Base-by-base conservation (phyloP, 805 yeast genomes). In the Myxozyma neotropica region DNA sequence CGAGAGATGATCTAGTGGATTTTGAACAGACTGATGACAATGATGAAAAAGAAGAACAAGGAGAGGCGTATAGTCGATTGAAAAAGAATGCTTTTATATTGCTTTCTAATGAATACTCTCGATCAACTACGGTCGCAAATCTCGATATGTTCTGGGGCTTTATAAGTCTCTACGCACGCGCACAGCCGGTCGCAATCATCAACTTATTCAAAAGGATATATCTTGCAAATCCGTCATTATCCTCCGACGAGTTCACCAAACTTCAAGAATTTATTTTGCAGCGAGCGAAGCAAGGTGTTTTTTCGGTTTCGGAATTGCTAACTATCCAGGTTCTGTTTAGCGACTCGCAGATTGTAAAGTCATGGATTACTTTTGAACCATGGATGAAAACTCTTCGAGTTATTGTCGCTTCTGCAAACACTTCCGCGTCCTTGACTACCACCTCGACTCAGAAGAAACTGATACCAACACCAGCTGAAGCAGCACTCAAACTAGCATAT, bases 61-160 rank as follows among this genome's bases (percentile, higher is more conserved):
- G 43, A 26, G 53, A 48, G 23, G 21, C 5, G 23, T 15, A 3
- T 3, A n/a, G 15, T 8, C 26, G 36, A 17, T 45, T 60, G 17
- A 47, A 54, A 24, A 17, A 40, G 17, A 40, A 49, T 38, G 65
- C 58, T 13, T 61, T 44, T 31, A 15, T 38, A 43, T 58, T 61
- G 53, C 53, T 61, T n/a, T 35, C 24, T 10, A 38, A 62, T 6
- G 59, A 57, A 17, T 61, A 61, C 39, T 10, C 21, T 21, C 46
- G 24, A 13, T 51, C 59, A 6, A 15, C 51, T 10, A 21, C 12
- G 12, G 57, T 59, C 15, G 35, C 61, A n/a, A 61, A 64, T 21
- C 15, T 47, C 24, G 63, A 59, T 7, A 48, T 58, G 56, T 29
- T 64, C 17, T 64, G 67, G 67, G 60, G 67, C 3, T 64, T 64